Base-by-base conservation (phyloP, 345 rosid species). In the Eutrema heterophyllum region DNA sequence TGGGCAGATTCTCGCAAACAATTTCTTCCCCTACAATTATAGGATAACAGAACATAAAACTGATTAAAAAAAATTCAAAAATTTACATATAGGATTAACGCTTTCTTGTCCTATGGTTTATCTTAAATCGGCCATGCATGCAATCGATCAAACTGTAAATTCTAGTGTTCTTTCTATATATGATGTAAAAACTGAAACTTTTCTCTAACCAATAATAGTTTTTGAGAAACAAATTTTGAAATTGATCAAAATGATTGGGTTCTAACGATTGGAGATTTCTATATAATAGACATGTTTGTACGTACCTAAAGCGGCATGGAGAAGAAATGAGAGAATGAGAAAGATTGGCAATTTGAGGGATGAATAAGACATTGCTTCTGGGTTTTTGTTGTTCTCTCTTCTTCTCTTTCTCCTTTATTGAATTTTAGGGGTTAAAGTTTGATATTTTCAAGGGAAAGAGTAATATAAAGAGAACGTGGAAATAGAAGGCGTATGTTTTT, bases 301-400 rank as follows among this genome's bases (percentile, higher is more conserved):
- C 71, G 11, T 81, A 93, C 97, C 97, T 68, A 88, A 56, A 69
- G 93, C 81, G 8, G 85, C 86, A 64, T 83, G 86, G 79, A 92
- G 84, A 75, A 90, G 88, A 66, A 87, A 82, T 21, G 86, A 84
- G 68, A 87, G 69, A 59, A 90, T 50, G 75, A 95, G 81, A 78
- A 63, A 64, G 35, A 84, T 44, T 1, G 89, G 59, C 15, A 83
- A 69, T 81, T 54, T 92, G 80, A 81, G 58, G n/a, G 88, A 81
- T 67, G 86, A 66, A 69, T 27, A 62, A 66, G 86, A 91, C 98
- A 88, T 89, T 67, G 64, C 46, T 70, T 57, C 64, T 75, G 40
- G 13, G 0, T 48, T 29, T 75, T 21, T 16, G 0, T 18, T 5
- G 1, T 15, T 14, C 60, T 67, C 46, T 51, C 36, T 60, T 50